Base-by-base conservation (phyloP, 768 basidiomycete species). In the Trametopsis cervina region DNA sequence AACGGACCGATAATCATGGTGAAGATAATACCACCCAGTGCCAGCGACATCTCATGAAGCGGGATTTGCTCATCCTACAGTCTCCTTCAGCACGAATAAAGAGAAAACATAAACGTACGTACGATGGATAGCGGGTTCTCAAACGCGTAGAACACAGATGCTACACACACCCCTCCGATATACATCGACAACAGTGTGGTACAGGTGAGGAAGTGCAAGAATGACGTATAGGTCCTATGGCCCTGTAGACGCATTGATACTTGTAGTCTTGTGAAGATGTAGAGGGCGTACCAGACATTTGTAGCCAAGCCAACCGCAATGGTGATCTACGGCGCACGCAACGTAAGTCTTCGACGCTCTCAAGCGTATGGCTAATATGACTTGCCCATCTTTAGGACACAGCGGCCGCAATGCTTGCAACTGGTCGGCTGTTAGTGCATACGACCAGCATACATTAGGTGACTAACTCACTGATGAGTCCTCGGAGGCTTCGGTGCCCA, bases 341-440 rank as follows among this genome's bases (percentile, higher is more conserved):
- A 6, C 35, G 0, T 24, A n/a, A 44, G 24, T 17, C 39, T 26
- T 9, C 26, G 35, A 21, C 46, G 10, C 40, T 13, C 35, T 23
- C 27, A 42, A 20, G 23, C 18, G 9, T 2, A 41, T 40, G 38
- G 38, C 21, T 15, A 45, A 15, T n/a, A 22, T 9, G 12, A 15
- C 81, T 47, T 44, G 88, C 88, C 89, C 85, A 89, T 83, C 67
- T 89, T 91, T 33, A 91, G 66, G 10, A 90, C 83, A 60, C 89
- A 91, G 29, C 86, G 75, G 29, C 80, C 78, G 60, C 89, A 92
- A 18, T 47, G 40, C 2, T 49, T 51, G 46, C 53, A 54, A 38
- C 53, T 54, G 25, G 7, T 20, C 9, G 42, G 22, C 33, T 23
- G n/a, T 26, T 20, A 22, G 25, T 75, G 60, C 12, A 75, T 58